A percentile compares a stretch with the other conserved stretches of the same genome.
Evolutionary conservation across 768 basidiomycete species (phyloP).

Genomic region (Auriscalpium vulgare): DNA sequence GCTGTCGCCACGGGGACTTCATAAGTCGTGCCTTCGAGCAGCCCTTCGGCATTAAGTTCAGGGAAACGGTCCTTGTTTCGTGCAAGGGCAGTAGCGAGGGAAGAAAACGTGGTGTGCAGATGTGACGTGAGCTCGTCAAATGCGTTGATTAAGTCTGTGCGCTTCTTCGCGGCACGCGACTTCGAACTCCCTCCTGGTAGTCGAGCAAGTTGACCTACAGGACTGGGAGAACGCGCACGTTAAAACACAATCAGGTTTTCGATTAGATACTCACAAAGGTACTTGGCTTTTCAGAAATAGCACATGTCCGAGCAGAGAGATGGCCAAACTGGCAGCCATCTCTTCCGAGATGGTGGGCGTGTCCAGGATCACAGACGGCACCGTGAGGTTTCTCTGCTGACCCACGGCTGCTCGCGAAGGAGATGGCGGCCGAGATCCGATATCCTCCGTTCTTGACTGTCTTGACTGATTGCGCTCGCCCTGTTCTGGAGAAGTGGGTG

Average conservation of each 20-base stretch:
- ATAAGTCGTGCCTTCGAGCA: background rate
- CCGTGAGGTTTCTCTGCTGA: constrained; percentile 8
- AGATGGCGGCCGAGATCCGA: no score
- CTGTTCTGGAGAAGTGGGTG: constrained; percentile 3
- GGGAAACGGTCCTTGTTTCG: constrained; percentile 7
- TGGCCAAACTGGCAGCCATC: constrained; percentile 58
- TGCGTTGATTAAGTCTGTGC: constrained; percentile 52
- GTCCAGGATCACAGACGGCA: constrained; percentile 42
- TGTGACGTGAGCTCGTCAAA: constrained; percentile 71
- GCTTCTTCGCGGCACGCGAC: constrained; percentile 46
- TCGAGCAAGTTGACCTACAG: constrained; percentile 54
- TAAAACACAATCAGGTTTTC: background rate
- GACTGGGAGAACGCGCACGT: constrained; percentile 30
- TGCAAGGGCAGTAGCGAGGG: constrained; percentile 63
- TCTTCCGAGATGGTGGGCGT: constrained; percentile 43
- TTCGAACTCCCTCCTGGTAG: constrained; percentile 41
- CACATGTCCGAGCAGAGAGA: constrained; percentile 57
- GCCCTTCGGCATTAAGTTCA: constrained; percentile 2
- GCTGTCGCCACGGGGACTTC: constrained; percentile 23
- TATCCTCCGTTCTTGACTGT: background rate
- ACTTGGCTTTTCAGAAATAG: constrained; percentile 74
- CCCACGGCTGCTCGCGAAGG: no score
- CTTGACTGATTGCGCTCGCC: background rate
- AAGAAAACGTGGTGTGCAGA: constrained; percentile 64
- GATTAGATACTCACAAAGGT: constrained; percentile 51